Evolutionary conservation across 805 yeast genomes (phyloP), one percentile per base, ranked within the genome.

Genomic region (Hanseniaspora taiwanica): DNA sequence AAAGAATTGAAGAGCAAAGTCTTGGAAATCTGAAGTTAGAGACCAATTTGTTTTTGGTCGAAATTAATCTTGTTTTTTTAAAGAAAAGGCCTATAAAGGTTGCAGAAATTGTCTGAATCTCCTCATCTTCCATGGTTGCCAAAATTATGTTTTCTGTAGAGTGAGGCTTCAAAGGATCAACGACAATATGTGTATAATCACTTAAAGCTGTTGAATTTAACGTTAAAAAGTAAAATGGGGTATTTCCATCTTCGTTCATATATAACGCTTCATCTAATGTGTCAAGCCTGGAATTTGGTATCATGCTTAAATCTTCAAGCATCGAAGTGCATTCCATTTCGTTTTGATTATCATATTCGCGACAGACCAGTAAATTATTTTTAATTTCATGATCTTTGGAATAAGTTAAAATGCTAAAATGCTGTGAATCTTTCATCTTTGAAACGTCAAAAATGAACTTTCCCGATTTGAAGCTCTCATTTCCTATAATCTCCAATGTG

Each of bases 191-290:
- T 39, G 74, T 78, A 48, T 64, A 78, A 8, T 58, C 52, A 0
- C 60, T 34, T 7, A 78, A 46, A 2, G 63, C 55, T 0, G 62
- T 49, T 0, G 67, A 48, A 10, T 64, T 60, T 6, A 71, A 55
- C 39, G 66, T 66, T 2, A 77, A 33, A 6, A 74, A 66, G 43
- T 69, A 56, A 48, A 72, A 75, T 4, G 83, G 78, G 2, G 47
- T 27, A 14, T 29, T n/a, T 16, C 33, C 33, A n/a, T 29, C 9
- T n/a, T 4, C 9, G 17, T 29, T 29, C 33, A 29, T n/a, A 16
- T n/a, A n/a, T 4, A 18, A 29, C 3, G 33, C 13, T 4, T 29
- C 18, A 9, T 29, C 33, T 6, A 29, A 16, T 29, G 16, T 8
- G 6, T n/a, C 8, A 29, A n/a, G 17, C 10, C 17, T 29, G 8